Base-by-base conservation (phyloP, 257 asterid species). In the Plectranthus barbatus region DNA sequence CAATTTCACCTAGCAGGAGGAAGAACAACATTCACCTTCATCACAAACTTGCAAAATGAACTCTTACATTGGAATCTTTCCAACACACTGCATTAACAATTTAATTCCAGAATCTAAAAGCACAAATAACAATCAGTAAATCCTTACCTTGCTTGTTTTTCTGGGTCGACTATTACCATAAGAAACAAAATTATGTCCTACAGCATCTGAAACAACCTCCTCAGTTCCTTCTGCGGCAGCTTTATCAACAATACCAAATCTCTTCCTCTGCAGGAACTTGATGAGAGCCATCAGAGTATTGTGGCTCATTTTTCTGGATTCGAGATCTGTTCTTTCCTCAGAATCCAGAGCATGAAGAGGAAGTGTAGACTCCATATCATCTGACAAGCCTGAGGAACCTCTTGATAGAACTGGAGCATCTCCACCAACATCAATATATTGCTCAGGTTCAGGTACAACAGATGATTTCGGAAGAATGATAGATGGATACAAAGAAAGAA, bases 161-260 rank as follows among this genome's bases (percentile, higher is more conserved):
- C 83, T 85, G 26, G 78, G 64, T 48, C 95, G 87, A 65, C 60
- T 74, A 75, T 75, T 78, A 42, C 90, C 87, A 69, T 87, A 93
- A 66, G 89, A 73, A 70, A 70, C 81, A 71, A 83, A 84, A 73
- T 68, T 82, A 72, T 81, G 83, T 68, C 96, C 95, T 19, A 92
- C 95, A 36, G 89, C 97, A 84, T 90, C 95, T 71, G 94, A 93
- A 79, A 93, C 99, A 56, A 82, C 95, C 81, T 93, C 99, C 74
- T 90, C 99, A 56, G 99, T 90, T 75, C 96, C 95, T 81, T 93
- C 99, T 10, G 96, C 87, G 17, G 99, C 84, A 67, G 99, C 99
- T 78, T 85, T 93, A 61, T 93, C 99, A 64, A 93, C 76, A 36
- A 90, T 77, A 66, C 78, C 65, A 45, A 72, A 81, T 79, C 99